Conservation (phyloP, 305 asterid species). For the Fraxinus sp. region DNA sequence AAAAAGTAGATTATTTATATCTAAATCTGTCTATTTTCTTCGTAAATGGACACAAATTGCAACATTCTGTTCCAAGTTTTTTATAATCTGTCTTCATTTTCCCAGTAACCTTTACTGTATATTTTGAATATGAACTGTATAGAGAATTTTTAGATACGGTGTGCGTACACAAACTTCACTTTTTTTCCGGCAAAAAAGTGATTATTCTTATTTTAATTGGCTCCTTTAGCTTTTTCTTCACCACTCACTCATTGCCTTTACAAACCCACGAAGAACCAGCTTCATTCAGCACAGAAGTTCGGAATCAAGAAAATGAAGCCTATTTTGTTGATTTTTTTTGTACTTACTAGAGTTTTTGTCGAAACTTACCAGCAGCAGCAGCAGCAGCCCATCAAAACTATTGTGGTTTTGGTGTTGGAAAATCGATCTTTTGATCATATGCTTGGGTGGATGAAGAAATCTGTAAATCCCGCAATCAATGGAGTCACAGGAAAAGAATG, state of each 20-base stretch:
- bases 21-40: neutral
- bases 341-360: conserved; percentile 27
- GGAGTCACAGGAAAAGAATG: conserved; percentile 80
- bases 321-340: conserved; percentile 32
- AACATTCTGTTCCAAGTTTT: conserved; percentile 5
- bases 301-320: conserved; percentile 31
- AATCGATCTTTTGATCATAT: conserved; percentile 86
- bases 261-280: neutral
- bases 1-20: neutral
- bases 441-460: conserved; percentile 86
- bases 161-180: neutral
- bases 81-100: neutral
- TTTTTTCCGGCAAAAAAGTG: neutral
- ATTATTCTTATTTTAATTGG: neutral
- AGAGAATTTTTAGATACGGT: neutral
- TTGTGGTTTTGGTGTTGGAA: conserved; percentile 72
- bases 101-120: neutral
- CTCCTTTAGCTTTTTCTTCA: neutral
- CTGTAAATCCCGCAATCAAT: conserved; percentile 55
- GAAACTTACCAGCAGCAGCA: conserved; percentile 35
- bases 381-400: conserved; percentile 58
- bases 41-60: neutral
- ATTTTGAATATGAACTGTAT: neutral
- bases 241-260: conserved; percentile 6
- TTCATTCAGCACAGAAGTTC: neutral